Percentiles rank a stretch among this genome's conserved stretches.
phyloP scores from a whole-genome alignment of 768 basidiomycete species.

The Rhizopogon vulgaris region DNA sequence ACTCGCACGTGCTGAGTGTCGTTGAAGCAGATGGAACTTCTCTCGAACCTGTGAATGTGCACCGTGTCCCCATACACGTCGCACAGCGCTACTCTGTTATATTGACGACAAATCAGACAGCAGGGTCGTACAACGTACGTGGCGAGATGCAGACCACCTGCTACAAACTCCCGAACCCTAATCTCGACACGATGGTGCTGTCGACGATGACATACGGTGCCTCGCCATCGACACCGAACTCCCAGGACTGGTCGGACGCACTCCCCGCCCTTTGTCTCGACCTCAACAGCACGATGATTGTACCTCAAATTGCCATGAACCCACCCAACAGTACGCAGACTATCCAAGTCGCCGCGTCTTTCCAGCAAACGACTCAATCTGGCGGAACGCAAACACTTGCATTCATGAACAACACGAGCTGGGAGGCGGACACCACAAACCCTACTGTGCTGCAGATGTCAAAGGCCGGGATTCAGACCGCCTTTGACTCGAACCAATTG shows the following conservation, averaged over 20 bases:
- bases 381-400: slow-evolving; percentile 20
- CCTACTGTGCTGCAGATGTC: slow-evolving; percentile 24
- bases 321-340: slow-evolving; percentile 22
- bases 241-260: slow-evolving; percentile 22
- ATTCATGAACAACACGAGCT: slow-evolving; percentile 23
- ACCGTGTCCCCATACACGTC: slow-evolving; percentile 34
- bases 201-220: slow-evolving; percentile 23
- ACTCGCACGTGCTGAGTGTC: slow-evolving; percentile 39
- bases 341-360: slow-evolving; percentile 16
- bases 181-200: slow-evolving; percentile 23
- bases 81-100: slow-evolving; percentile 50
- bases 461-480: slow-evolving; percentile 18
- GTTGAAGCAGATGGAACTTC: slow-evolving; percentile 44
- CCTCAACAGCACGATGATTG: slow-evolving; percentile 23
- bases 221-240: slow-evolving; percentile 15
- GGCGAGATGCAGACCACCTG: slow-evolving; percentile 28
- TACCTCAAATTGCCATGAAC: slow-evolving; percentile 18
- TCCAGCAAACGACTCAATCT: slow-evolving; percentile 20
- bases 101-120: slow-evolving; percentile 33
- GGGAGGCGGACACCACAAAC: slow-evolving; percentile 17
- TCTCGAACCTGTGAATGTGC: slow-evolving; percentile 32
- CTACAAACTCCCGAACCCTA: slow-evolving; percentile 25
- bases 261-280: slow-evolving; percentile 18
- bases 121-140: slow-evolving; percentile 30
- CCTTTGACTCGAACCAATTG: slow-evolving; percentile 19